Evolutionary conservation across 352 stramenopile genomes (phyloP).

Genomic region (Pythium apleroticum): DNA sequence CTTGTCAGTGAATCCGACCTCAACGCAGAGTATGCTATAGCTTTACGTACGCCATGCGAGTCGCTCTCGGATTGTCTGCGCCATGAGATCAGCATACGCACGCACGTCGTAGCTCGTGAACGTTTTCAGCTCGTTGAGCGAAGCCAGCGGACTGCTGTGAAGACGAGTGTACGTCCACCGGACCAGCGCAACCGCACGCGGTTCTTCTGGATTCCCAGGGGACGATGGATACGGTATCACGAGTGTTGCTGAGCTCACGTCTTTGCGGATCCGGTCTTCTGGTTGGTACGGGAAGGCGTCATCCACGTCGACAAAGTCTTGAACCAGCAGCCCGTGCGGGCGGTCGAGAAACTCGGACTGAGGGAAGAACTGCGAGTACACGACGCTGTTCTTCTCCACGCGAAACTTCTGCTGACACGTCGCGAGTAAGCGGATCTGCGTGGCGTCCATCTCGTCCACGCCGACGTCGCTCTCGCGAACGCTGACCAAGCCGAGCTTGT

Average conservation of each 20-base stretch:
- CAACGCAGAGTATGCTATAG: no score
- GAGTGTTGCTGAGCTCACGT: not conserved
- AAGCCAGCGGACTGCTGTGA: no score
- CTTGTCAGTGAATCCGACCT: no score
- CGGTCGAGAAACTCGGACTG: conserved; percentile 23
- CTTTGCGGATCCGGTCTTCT: conserved; percentile 37
- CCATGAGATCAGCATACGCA: no score
- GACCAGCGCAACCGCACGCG: no score
- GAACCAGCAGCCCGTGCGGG: conserved; percentile 34
- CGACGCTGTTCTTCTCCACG: conserved; percentile 48
- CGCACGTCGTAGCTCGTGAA: no score
- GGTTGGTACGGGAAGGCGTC: conserved; percentile 45
- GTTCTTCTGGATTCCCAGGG: no score
- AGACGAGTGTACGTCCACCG: no score
- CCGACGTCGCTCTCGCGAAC: conserved; percentile 47
- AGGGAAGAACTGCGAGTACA: conserved; percentile 36
- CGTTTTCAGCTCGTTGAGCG: no score
- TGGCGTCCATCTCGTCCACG: conserved; percentile 31
- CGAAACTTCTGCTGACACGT: conserved; percentile 28
- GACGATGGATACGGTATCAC: not conserved
- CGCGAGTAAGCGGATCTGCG: conserved; percentile 42
- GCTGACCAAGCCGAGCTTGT: conserved; percentile 48
- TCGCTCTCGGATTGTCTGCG: no score
- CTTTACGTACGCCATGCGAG: no score
- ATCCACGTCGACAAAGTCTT: conserved; percentile 43